Percentiles rank a stretch among this genome's conserved stretches.
These are phyloP conservation scores for Cicer chorassanicum DNA, from an alignment of 306 rosid species.

Conservation along the genomic window DNA sequence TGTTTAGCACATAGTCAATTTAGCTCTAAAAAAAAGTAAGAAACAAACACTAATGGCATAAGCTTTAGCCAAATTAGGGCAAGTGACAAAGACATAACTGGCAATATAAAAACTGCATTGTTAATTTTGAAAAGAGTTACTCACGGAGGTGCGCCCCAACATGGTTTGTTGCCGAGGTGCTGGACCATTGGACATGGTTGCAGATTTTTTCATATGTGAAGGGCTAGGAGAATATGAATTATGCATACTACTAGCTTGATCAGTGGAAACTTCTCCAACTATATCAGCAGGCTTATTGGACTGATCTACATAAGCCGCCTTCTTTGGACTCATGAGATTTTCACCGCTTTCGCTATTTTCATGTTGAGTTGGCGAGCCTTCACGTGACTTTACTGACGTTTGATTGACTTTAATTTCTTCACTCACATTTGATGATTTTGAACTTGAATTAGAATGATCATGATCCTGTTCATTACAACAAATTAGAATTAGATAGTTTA, in stretches of 20 bases:
- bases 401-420: conserved; percentile 47
- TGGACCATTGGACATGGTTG: conserved; percentile 58
- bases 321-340: conserved; percentile 45
- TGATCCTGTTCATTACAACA: conserved; percentile 61
- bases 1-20: conserved; percentile 29
- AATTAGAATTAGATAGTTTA: neutral
- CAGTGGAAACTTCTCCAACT: conserved; percentile 45
- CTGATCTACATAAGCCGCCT: conserved; percentile 42
- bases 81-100: conserved; percentile 39
- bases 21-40: conserved; percentile 31
- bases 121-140: conserved; percentile 51
- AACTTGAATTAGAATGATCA: conserved; percentile 51
- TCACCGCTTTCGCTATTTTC: conserved; percentile 46
- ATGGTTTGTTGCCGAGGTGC: conserved; percentile 49
- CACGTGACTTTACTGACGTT: conserved; percentile 48
- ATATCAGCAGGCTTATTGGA: conserved; percentile 47
- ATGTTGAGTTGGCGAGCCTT: conserved; percentile 45
- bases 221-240: conserved; percentile 46
- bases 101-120: conserved; percentile 15
- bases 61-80: conserved; percentile 30
- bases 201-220: conserved; percentile 56
- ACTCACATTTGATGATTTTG: conserved; percentile 52
- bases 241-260: conserved; percentile 43
- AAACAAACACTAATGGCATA: conserved; percentile 15
- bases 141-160: conserved; percentile 82